Conservation (phyloP, 768 basidiomycete genomes). For the Sarcodon sp. region DNA sequence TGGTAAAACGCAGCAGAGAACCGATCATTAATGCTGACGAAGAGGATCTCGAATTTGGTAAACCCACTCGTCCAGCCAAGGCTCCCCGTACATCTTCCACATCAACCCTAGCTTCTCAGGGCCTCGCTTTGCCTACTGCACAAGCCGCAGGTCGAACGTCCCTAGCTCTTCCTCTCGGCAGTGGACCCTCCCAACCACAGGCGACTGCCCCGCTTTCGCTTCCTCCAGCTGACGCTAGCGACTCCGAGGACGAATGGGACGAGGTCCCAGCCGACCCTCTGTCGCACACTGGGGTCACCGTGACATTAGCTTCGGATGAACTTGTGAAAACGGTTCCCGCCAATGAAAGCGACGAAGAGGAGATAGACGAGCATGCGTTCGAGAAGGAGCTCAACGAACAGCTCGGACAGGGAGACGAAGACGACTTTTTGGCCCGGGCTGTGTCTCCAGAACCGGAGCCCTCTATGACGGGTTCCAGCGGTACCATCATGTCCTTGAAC, state of each 20-base stretch:
- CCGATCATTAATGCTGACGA: background rate
- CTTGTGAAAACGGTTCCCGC: background rate
- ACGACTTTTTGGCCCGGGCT: conserved; percentile 8
- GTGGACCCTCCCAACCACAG: conserved; percentile 1
- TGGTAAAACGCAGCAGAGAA: conserved; percentile 4
- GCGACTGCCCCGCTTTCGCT: background rate
- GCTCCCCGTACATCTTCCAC: conserved; percentile 2
- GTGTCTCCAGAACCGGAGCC: conserved; percentile 9
- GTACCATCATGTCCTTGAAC: conserved; percentile 1
- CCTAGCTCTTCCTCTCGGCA: conserved; percentile 1
- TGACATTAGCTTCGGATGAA: conserved; percentile 1
- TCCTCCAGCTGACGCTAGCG: conserved; percentile 9
- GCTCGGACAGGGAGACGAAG: background rate
- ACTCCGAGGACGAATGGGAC: conserved; percentile 15
- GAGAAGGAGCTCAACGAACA: conserved; percentile 9
- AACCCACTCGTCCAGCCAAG: conserved; percentile 1
- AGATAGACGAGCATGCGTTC: conserved; percentile 8
- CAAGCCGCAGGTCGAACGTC: background rate
- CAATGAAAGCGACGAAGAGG: conserved; percentile 1
- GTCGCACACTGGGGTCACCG: conserved; percentile 2
- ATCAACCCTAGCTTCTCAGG: background rate
- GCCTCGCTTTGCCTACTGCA: background rate
- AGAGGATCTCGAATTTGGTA: conserved; percentile 1
- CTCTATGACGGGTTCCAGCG: conserved; percentile 3
- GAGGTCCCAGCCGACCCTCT: conserved; percentile 7